Base-by-base conservation (phyloP, 2,329 filamentous ascomycete genomes). In the Cladosporium sp. region DNA sequence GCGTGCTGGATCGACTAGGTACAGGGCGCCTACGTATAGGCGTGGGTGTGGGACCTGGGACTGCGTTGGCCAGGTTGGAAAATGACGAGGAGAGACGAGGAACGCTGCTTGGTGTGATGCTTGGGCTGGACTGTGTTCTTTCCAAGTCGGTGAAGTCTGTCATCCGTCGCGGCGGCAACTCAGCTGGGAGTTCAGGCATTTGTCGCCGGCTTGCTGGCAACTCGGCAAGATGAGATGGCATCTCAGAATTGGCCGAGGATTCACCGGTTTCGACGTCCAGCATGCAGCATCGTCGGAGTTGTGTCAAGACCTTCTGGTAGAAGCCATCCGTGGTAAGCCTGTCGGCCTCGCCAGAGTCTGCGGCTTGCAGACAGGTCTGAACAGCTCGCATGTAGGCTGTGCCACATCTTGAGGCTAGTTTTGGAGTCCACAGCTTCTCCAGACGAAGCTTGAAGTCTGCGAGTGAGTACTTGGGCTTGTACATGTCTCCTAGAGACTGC, bases 321-420 rank as follows among this genome's bases (percentile, higher is more conserved):
- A 60, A 54, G 7, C 57, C 59, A 19, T 63, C 61, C 3, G 46
- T 53, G 39, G 55, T 61, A 30, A 64, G 49, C 22, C 40, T 36
- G 54, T 46, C 18, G 54, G 55, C 38, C 50, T 56, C 29, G 58
- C 56, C 22, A 55, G 52, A 13, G 35, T 89, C 84, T 2, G 85
- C 82, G n/a, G 85, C 83, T 51, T 76, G 76, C 74, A 85, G 83
- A 59, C 86, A 90, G 3, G 80, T 76, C 61, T 86, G 79, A 2
- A 88, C 85, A 0, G 85, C 86, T 61, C 83, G 85, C 77, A 83
- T 84, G 66, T 89, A 92, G 0, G 86, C 74, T 7, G 81, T 85
- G 12, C 86, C 86, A 57, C 86, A 90, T 62, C 81, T 80, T 3
- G 81, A 78, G 0, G 82, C 78, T 1, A 89, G 70, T 55, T 81